phyloP scores from a whole-genome alignment of 768 basidiomycete genomes.

The Cystoderma amianthinum region DNA sequence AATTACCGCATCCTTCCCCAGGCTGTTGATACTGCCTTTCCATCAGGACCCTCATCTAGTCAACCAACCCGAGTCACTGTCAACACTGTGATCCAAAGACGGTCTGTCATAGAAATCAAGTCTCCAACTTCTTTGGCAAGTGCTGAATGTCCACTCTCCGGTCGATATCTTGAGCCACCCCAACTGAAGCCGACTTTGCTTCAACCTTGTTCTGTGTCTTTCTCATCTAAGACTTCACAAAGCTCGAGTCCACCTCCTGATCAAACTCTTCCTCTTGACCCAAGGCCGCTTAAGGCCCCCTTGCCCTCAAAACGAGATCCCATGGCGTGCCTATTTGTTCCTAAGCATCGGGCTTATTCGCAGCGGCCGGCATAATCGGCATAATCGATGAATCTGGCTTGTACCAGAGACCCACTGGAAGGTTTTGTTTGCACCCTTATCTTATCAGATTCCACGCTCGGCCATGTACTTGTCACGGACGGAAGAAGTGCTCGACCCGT shows the following conservation, averaged over 20 bases:
- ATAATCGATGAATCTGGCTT: no score
- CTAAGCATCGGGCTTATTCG: slow-evolving; percentile 63
- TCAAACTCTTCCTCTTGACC: slow-evolving; percentile 7
- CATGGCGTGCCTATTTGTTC: slow-evolving; percentile 60
- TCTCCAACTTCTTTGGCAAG: slow-evolving; percentile 3
- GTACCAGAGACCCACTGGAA: neutral
- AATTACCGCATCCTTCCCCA: slow-evolving; percentile 33
- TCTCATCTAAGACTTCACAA: slow-evolving; percentile 10
- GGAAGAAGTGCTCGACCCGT: slow-evolving; percentile 7
- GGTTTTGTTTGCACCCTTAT: slow-evolving; percentile 2
- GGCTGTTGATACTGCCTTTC: slow-evolving; percentile 22
- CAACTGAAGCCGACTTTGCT: neutral
- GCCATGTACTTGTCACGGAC: slow-evolving; percentile 3
- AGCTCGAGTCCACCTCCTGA: slow-evolving; percentile 9
- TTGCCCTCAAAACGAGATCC: slow-evolving; percentile 52
- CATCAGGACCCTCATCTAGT: slow-evolving; percentile 24
- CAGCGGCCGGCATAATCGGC: slow-evolving; percentile 34
- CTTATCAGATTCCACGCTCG: slow-evolving; percentile 11
- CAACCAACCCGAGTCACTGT: slow-evolving; percentile 40
- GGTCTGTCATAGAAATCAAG: slow-evolving; percentile 15
- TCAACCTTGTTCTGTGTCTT: slow-evolving; percentile 5
- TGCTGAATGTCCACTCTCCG: neutral
- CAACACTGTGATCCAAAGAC: slow-evolving; percentile 37
- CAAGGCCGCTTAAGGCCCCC: slow-evolving; percentile 27
- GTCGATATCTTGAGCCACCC: neutral